Conservation (phyloP, 2,329 filamentous ascomycete genomes). For the Hortaea sp. region DNA sequence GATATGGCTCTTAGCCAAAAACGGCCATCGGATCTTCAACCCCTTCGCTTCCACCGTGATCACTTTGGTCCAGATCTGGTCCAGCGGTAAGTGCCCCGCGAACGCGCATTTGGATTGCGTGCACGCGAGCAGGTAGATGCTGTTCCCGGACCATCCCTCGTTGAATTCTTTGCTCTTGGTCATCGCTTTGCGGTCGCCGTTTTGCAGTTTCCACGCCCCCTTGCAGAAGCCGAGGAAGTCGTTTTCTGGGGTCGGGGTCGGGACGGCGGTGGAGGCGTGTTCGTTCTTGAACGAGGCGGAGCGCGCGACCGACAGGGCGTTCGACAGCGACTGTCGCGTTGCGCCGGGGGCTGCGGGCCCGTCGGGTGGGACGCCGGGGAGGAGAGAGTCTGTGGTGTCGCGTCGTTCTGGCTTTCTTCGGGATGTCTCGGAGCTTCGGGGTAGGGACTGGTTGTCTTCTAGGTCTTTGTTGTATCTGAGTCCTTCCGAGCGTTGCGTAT, state of each 20-base stretch:
- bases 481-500: too few species aligned
- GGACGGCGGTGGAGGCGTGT: constrained; percentile 9
- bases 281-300: not conserved
- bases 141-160: constrained; percentile 9
- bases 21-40: constrained; percentile 37
- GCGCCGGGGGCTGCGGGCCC: not conserved
- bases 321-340: not conserved
- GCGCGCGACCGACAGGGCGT: not conserved
- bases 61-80: constrained; percentile 19
- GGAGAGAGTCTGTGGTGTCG: constrained; percentile 9
- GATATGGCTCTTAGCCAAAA: constrained; percentile 39
- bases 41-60: constrained; percentile 20
- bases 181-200: constrained; percentile 23
- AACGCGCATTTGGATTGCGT: constrained; percentile 35
- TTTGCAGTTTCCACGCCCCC: constrained; percentile 33
- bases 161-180: constrained; percentile 16
- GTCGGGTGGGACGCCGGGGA: not conserved
- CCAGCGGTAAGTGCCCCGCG: constrained; percentile 24
- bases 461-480: constrained; percentile 11
- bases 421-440: constrained; percentile 11
- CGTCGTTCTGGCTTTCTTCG: constrained; percentile 7
- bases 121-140: constrained; percentile 27
- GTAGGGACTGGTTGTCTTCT: constrained; percentile 19
- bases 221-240: constrained; percentile 36
- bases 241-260: constrained; percentile 22